A percentile compares a stretch with the other conserved stretches of the same genome.
These are phyloP conservation scores for Fusarium virguliforme DNA, from an alignment of 2,329 filamentous ascomycete genomes.

Conservation along the genomic window DNA sequence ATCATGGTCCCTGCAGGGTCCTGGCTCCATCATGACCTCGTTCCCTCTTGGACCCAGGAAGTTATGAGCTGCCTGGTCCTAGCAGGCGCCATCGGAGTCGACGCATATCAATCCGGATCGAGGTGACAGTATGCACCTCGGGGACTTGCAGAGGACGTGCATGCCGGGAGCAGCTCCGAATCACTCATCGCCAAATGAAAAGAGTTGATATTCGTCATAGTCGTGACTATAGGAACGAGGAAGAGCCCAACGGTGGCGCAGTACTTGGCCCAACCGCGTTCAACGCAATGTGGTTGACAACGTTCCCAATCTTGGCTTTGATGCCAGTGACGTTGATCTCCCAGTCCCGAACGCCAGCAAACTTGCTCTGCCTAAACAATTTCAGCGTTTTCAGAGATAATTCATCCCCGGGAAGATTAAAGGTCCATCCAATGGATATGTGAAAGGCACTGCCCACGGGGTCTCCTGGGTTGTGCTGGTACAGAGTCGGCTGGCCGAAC, in stretches of 20 bases:
- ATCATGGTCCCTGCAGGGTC: not conserved
- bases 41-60: not conserved
- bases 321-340: constrained; percentile 72
- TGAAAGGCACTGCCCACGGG: constrained; percentile 75
- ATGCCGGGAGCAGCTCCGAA: not conserved
- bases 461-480: constrained; percentile 61
- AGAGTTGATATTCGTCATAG: constrained; percentile 2
- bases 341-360: constrained; percentile 58
- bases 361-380: constrained; percentile 48
- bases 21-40: not conserved
- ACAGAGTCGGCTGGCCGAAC: constrained; percentile 81
- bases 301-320: constrained; percentile 84
- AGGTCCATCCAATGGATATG: constrained; percentile 89
- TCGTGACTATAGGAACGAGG: constrained; percentile 39
- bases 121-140: not conserved
- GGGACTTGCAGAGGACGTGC: not conserved
- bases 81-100: constrained; percentile 2
- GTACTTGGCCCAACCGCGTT: constrained; percentile 19
- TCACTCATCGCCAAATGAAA: constrained; percentile 11
- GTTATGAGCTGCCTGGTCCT: not conserved
- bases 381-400: constrained; percentile 49
- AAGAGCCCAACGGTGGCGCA: constrained; percentile 3
- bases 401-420: constrained; percentile 68
- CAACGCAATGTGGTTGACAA: constrained; percentile 69
- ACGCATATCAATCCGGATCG: not conserved